Conservation (phyloP, 768 basidiomycete species). For the Hortiboletus flavorubellus region DNA sequence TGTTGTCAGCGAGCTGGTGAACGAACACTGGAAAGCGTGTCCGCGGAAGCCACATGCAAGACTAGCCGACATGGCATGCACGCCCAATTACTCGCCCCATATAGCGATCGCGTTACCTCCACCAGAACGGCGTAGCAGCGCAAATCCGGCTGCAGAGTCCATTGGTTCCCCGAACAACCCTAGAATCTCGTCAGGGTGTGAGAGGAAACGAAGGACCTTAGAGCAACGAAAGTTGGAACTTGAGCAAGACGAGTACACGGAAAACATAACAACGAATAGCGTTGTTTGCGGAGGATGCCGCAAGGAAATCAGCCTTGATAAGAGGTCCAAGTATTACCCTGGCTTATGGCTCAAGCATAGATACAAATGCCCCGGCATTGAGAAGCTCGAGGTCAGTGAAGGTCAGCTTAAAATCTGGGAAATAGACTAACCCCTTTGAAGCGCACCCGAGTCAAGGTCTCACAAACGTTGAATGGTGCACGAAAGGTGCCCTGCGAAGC, state of each 20-base stretch:
- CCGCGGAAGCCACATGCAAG: constrained; percentile 20
- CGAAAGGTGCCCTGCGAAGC: constrained; percentile 1
- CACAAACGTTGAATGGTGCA: neutral
- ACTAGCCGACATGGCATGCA: constrained; percentile 7
- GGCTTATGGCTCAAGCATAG: constrained; percentile 35
- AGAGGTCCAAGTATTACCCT: constrained; percentile 34
- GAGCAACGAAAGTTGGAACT: constrained; percentile 27
- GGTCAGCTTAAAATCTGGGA: neutral
- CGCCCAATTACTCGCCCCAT: constrained; percentile 13
- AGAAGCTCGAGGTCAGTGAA: constrained; percentile 26
- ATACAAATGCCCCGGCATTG: constrained; percentile 26
- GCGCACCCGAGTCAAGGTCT: constrained; percentile 9
- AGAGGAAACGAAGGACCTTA: constrained; percentile 28
- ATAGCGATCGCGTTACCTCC: constrained; percentile 9
- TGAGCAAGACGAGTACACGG: constrained; percentile 29
- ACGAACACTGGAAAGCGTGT: constrained; percentile 28
- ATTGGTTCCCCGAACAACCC: neutral
- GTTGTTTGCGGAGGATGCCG: constrained; percentile 30
- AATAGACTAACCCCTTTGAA: constrained; percentile 17
- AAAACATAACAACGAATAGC: constrained; percentile 22
- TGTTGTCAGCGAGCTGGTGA: constrained; percentile 26
- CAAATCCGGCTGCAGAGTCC: neutral
- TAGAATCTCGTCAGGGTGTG: constrained; percentile 20
- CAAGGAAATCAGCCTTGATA: constrained; percentile 34
- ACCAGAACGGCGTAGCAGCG: constrained; percentile 1